Conservation (phyloP, 805 yeast genomes). For the Kodamaea hsintzibuensis region DNA sequence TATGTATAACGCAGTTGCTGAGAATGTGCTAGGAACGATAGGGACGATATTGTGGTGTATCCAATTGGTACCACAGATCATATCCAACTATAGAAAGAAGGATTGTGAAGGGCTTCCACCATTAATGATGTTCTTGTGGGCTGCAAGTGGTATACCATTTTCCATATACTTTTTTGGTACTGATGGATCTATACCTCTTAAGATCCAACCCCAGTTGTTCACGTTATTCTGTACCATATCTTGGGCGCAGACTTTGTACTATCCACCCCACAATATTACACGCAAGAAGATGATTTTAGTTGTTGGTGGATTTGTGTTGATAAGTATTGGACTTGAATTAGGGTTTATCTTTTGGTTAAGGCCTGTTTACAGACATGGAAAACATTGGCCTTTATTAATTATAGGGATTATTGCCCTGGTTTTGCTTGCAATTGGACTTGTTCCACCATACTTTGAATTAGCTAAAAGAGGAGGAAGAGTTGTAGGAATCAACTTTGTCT, state of each 20-base stretch:
- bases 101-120: slow-evolving; percentile 88
- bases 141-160: slow-evolving; percentile 73
- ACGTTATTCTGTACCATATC: slow-evolving; percentile 65
- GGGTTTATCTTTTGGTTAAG: slow-evolving; percentile 74
- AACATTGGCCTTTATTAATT: slow-evolving; percentile 76
- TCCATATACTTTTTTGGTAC: slow-evolving; percentile 77
- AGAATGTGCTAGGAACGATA: slow-evolving; percentile 78
- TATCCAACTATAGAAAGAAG: slow-evolving; percentile 69
- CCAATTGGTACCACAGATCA: slow-evolving; percentile 84
- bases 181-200: slow-evolving; percentile 72
- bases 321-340: slow-evolving; percentile 60
- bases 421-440: slow-evolving; percentile 69
- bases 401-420: slow-evolving; percentile 82
- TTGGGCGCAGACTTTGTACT: slow-evolving; percentile 59
- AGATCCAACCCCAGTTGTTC: slow-evolving; percentile 86
- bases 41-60: slow-evolving; percentile 94
- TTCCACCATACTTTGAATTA: slow-evolving; percentile 89
- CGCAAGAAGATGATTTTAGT: slow-evolving; percentile 34
- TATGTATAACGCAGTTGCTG: slow-evolving; percentile 46
- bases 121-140: slow-evolving; percentile 84
- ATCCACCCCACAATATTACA: slow-evolving; percentile 63
- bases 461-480: slow-evolving; percentile 80
- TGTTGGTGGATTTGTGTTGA: slow-evolving; percentile 38
- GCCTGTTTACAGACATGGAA: slow-evolving; percentile 48
- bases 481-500: slow-evolving; percentile 84